Evolutionary conservation across 805 yeast genomes (phyloP).

Genomic region (Metahyphopichia silvanorum): DNA sequence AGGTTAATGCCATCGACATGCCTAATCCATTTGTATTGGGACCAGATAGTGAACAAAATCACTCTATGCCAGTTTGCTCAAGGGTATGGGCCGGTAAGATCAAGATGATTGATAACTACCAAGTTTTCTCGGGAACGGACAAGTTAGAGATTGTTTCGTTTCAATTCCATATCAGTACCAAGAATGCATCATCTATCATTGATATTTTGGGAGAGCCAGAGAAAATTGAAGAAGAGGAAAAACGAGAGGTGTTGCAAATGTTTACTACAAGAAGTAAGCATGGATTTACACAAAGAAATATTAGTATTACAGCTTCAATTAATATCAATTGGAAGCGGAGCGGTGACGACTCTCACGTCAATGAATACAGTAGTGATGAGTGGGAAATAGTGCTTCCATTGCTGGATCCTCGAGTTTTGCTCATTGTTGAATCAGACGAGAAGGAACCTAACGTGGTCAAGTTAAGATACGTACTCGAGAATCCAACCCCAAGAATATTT

Average conservation of each 20-base stretch:
- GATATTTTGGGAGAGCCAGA: conserved; percentile 9
- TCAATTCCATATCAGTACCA: conserved; percentile 19
- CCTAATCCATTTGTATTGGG: conserved; percentile 34
- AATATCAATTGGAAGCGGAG: conserved; percentile 32
- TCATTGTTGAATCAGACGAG: conserved; percentile 7
- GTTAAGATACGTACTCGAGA: conserved; percentile 58
- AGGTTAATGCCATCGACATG: conserved; percentile 23
- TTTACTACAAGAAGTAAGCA: conserved; percentile 37
- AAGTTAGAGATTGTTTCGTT: conserved; percentile 14
- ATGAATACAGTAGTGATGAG: conserved; percentile 30
- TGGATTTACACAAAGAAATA: conserved; percentile 38
- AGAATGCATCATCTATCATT: conserved; percentile 23
- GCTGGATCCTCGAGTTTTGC: conserved; percentile 62
- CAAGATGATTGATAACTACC: conserved; percentile 5
- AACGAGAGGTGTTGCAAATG: conserved; percentile 8
- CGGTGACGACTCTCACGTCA: conserved; percentile 12
- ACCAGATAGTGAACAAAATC: conserved; percentile 12
- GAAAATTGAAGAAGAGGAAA: too few species aligned
- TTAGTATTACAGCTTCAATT: conserved; percentile 21
- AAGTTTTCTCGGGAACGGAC: conserved; percentile 6
- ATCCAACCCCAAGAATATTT: conserved; percentile 69
- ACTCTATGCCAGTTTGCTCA: conserved; percentile 26
- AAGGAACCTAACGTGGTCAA: conserved; percentile 14
- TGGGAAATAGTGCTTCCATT: conserved; percentile 59
- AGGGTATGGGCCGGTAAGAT: conserved; percentile 27